These are phyloP conservation scores for Podospora pseudoanserina DNA, from an alignment of 495 filamentous ascomycete species.

Conservation along the genomic window DNA sequence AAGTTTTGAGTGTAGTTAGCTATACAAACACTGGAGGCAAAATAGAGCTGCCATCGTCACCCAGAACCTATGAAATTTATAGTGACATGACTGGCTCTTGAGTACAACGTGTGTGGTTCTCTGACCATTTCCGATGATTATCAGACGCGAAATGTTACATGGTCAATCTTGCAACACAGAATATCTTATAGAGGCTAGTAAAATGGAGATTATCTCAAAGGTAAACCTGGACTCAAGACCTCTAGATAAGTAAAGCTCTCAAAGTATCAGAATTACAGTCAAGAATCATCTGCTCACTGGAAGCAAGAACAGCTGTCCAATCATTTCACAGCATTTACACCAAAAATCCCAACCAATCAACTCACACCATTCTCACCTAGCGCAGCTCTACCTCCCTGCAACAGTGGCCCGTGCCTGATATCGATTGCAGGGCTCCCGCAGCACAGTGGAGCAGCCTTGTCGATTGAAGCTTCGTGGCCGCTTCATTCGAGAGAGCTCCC, in stretches of 20 bases:
- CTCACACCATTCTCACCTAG: not conserved
- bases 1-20: no score
- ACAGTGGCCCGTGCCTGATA: not conserved
- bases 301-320: not conserved
- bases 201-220: no score
- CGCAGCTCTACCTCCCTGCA: not conserved
- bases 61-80: no score
- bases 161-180: no score
- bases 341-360: conserved; percentile 2
- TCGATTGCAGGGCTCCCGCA: not conserved
- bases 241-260: not conserved
- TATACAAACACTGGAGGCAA: no score
- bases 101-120: no score
- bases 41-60: no score
- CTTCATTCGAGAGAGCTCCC: conserved; percentile 19
- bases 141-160: no score
- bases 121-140: no score
- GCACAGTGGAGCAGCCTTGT: conserved; percentile 18
- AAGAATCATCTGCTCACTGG: not conserved
- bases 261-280: not conserved
- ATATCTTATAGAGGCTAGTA: no score
- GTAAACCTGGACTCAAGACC: no score
- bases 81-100: no score
- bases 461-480: conserved; percentile 38
- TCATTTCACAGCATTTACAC: conserved; percentile 4